Evolutionary conservation across 148 eudicot species (phyloP).

Genomic region (Euryodendron excelsum): DNA sequence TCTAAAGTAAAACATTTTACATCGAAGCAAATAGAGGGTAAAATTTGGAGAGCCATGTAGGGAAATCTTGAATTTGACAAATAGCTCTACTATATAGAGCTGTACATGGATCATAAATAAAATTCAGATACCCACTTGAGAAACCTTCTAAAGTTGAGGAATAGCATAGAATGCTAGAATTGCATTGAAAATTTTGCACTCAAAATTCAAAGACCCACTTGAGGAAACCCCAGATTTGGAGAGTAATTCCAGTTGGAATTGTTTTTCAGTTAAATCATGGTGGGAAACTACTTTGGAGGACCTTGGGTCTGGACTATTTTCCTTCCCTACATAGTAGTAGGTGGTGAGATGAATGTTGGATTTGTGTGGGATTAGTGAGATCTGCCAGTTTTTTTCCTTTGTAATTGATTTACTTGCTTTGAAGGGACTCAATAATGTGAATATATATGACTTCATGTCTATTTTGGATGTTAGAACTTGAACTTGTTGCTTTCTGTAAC

Average conservation of each 20-base stretch:
- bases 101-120: neutral
- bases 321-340: neutral
- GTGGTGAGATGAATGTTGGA: too few relatives aligned
- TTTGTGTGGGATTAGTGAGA: neutral
- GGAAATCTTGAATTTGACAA: too few relatives aligned
- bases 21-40: too few relatives aligned
- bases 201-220: neutral
- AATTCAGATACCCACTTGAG: neutral
- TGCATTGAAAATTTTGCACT: neutral
- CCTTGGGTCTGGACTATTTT: neutral
- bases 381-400: neutral
- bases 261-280: too few relatives aligned
- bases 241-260: neutral
- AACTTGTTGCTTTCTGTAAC: neutral
- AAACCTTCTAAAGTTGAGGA: too few relatives aligned
- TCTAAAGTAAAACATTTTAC: too few relatives aligned
- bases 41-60: too few relatives aligned
- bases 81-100: neutral
- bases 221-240: neutral
- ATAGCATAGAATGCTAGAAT: neutral
- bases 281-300: neutral
- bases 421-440: neutral
- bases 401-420: neutral
- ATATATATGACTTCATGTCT: neutral
- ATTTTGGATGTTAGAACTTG: neutral